These are phyloP conservation scores for Penicillium corylophilum DNA, from an alignment of 2,329 filamentous ascomycete species.

Conservation along the genomic window DNA sequence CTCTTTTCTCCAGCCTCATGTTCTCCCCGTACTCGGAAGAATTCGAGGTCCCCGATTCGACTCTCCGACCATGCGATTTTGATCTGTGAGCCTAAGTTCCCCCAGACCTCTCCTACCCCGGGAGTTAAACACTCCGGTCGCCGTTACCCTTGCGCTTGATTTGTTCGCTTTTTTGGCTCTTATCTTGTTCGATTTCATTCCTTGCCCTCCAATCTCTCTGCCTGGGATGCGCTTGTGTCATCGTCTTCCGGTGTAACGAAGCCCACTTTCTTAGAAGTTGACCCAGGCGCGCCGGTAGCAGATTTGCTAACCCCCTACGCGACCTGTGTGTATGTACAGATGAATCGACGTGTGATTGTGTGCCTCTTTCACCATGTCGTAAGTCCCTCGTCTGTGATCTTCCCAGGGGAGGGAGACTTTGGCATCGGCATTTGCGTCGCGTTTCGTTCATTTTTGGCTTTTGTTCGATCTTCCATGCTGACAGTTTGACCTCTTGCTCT, in stretches of 20 bases:
- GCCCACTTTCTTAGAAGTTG: constrained; percentile 30
- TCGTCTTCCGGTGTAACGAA: constrained; percentile 39
- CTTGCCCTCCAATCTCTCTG: constrained; percentile 14
- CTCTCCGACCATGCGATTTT: constrained; percentile 30
- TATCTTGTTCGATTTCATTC: constrained; percentile 3
- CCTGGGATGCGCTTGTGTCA: constrained; percentile 40
- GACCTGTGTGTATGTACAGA: constrained; percentile 39
- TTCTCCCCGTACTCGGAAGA: constrained; percentile 30
- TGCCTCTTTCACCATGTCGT: constrained; percentile 42
- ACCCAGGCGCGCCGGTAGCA: constrained; percentile 33
- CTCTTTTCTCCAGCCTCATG: constrained; percentile 23
- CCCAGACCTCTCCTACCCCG: constrained; percentile 5
- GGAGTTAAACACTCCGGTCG: constrained; percentile 3
- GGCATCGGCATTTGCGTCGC: constrained; percentile 12
- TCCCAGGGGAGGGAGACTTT: constrained; percentile 23
- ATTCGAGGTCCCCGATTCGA: constrained; percentile 29
- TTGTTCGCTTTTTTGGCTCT: constrained; percentile 14
- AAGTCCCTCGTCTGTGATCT: constrained; percentile 36
- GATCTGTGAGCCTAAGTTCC: constrained; percentile 22
- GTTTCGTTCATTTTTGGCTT: constrained; percentile 8
- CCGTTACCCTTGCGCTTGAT: constrained; percentile 10
- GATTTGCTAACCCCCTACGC: constrained; percentile 36
- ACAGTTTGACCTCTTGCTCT: neutral
- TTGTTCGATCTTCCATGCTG: constrained; percentile 9
- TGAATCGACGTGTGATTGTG: constrained; percentile 39